These are phyloP conservation scores for Escovopsis sp. DNA, from an alignment of 2,329 filamentous ascomycete genomes.

Conservation along the genomic window DNA sequence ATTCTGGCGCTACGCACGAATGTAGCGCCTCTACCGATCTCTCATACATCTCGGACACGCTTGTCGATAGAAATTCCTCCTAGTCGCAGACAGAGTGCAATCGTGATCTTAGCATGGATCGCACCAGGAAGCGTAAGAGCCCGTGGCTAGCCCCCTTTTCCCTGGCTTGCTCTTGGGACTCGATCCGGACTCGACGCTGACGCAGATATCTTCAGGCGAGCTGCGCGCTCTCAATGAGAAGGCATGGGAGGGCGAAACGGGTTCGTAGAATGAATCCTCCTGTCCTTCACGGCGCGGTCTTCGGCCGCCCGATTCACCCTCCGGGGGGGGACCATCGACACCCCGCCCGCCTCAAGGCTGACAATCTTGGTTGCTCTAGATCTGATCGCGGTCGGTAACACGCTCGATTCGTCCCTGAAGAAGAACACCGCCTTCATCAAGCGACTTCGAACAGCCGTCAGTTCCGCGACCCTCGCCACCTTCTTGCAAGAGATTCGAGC, in stretches of 20 bases:
- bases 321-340: not conserved
- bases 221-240: constrained; percentile 75
- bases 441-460: constrained; percentile 80
- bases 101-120: constrained; percentile 41
- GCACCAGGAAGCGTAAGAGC: constrained; percentile 45
- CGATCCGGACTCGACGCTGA: not conserved
- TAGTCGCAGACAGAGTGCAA: constrained; percentile 8
- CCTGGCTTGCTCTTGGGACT: not conserved
- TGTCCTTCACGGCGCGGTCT: too few species aligned
- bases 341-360: not conserved
- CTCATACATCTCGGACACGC: not conserved
- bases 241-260: constrained; percentile 80
- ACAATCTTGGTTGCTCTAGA: constrained; percentile 31
- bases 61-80: constrained; percentile 5
- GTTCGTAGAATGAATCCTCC: constrained; percentile 28
- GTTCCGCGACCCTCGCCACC: constrained; percentile 60
- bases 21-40: constrained; percentile 25
- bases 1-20: constrained; percentile 25
- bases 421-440: constrained; percentile 99
- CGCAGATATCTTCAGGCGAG: constrained; percentile 47
- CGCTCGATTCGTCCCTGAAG: constrained; percentile 87
- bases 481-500: constrained; percentile 84
- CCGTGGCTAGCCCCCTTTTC: not conserved
- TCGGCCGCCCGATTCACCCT: not conserved
- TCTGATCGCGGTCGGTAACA: constrained; percentile 60